Evolutionary conservation across 352 stramenopile species (phyloP).

Genomic region (Phytophthora citrophthora): DNA sequence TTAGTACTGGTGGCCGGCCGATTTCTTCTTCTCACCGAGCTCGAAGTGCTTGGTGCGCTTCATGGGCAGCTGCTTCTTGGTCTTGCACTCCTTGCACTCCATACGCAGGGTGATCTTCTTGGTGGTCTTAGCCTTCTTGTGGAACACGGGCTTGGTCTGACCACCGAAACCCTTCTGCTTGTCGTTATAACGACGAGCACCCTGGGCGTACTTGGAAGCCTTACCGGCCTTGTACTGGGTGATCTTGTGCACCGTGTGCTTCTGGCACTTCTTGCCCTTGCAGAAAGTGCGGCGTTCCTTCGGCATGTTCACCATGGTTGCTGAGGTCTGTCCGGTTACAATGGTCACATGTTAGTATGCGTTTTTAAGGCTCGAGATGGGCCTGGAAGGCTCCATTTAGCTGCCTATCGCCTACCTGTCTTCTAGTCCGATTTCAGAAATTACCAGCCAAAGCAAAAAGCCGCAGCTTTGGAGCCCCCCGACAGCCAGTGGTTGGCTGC

Average conservation of each 20-base stretch:
- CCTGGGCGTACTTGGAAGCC: constrained; percentile 99
- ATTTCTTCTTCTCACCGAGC: constrained; percentile 99
- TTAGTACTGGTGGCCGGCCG: constrained; percentile 98
- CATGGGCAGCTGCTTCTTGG: constrained; percentile 98
- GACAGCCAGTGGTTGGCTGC: constrained; percentile 41
- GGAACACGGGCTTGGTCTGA: constrained; percentile 99
- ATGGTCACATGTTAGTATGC: constrained; percentile 14
- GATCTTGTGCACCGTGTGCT: constrained; percentile 99
- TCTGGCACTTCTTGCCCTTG: constrained; percentile 99
- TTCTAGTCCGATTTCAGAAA: constrained; percentile 91
- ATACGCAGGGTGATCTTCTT: constrained; percentile 97
- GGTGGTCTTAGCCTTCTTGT: constrained; percentile 99
- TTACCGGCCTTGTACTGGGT: constrained; percentile 99
- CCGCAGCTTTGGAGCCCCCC: constrained; percentile 33
- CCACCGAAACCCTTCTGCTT: constrained; percentile 99
- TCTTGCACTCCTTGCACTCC: constrained; percentile 99
- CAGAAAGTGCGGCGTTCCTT: constrained; percentile 99
- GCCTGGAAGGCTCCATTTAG: neutral
- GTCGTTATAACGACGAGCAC: constrained; percentile 97
- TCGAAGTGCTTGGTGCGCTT: constrained; percentile 99
- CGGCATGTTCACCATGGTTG: constrained; percentile 99
- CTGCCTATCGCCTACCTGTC: constrained; percentile 58
- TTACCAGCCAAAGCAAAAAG: constrained; percentile 44
- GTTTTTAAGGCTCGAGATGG: neutral
- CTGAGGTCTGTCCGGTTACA: constrained; percentile 61